A percentile compares a stretch with the other conserved stretches of the same genome.
Conservation (phyloP, 495 filamentous ascomycete genomes). For the Penicillium fimorum region DNA sequence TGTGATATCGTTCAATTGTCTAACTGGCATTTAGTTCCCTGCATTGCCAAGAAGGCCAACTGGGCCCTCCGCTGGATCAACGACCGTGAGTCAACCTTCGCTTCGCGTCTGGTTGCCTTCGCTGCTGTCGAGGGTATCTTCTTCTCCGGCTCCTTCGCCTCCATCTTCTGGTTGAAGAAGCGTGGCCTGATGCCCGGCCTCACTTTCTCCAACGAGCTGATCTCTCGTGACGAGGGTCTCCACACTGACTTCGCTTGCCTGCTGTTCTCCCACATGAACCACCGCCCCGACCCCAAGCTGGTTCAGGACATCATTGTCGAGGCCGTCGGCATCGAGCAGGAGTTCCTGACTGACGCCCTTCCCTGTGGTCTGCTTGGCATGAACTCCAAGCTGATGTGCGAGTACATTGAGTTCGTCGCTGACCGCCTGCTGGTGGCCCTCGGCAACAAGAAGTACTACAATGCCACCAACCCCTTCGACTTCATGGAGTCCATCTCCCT, state of each 20-base stretch:
- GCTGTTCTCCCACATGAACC: conserved; percentile 91
- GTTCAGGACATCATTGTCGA: conserved; percentile 89
- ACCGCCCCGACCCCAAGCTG: conserved; percentile 77
- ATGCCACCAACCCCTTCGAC: conserved; percentile 93
- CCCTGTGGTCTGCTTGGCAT: conserved; percentile 92
- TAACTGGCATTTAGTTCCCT: conserved; percentile 63
- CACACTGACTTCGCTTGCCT: conserved; percentile 99
- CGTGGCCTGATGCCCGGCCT: conserved; percentile 97
- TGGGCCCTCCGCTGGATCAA: conserved; percentile 96
- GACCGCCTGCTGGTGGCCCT: conserved; percentile 90
- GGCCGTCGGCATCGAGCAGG: conserved; percentile 91
- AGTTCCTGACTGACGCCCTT: conserved; percentile 95
- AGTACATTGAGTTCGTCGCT: conserved; percentile 99
- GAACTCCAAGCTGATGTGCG: conserved; percentile 96
- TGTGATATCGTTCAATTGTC: conserved; percentile 6
- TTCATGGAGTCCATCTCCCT: conserved; percentile 99
- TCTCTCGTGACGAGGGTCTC: conserved; percentile 98
- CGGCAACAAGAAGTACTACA: conserved; percentile 91
- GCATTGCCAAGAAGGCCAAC: conserved; percentile 96
- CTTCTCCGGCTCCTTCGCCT: conserved; percentile 98
- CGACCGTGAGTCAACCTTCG: conserved; percentile 89
- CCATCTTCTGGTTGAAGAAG: conserved; percentile 99
- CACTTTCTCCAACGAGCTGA: conserved; percentile 99
- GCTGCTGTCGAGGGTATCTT: conserved; percentile 99
- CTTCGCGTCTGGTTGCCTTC: conserved; percentile 93